Base-by-base conservation (phyloP, 2,329 filamentous ascomycete species). In the Xylogone sp. region DNA sequence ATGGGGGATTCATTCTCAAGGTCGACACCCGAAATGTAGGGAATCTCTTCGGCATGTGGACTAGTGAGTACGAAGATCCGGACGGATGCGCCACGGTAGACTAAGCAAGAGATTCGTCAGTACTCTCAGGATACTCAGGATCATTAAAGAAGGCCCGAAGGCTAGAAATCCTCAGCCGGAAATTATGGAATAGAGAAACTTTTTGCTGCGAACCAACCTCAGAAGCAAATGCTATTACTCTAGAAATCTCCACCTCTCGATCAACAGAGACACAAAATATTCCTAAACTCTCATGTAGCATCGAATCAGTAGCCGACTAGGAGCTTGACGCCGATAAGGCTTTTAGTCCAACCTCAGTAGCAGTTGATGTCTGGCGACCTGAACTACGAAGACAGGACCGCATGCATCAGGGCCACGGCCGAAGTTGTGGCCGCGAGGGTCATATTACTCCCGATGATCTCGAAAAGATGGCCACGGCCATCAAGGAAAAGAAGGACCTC, bases 11-110 rank as follows among this genome's bases (percentile, higher is more conserved):
- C 62, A 92, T 99, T 69, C 89, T 93, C 77, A 90, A 95, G 69
- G 90, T 97, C 65, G 92, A 97, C 73, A 96, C 93, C 1, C 82
- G 87, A 60, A 96, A 96, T 69, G 86, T 90, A 22, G 90, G 96
- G 73, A 95, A 92, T 67, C 83, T 97, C 48, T 95, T 94, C 74
- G 92, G 89, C 76, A 95, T 97, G 83, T 96, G 92, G 91, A 93
- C 90, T 69, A 89, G 91, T 96, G 74, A 81, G 88, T 50, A 39
- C 24, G 51, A 45, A 21, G 18, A 43, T 49, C 29, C 50, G 21
- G 42, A 31, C 6, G 39, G 19, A 22, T 48, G 45, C n/a, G n/a
- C 50, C 46, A 21, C 52, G 46, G 43, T 48, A 60, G 56, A 59
- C 48, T 49, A 16, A 53, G 51, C 43, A 42, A 46, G 27, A n/a